These are phyloP conservation scores for Funneliformis mosseae DNA, from an alignment of 192 early-diverging fungal species.

Conservation along the genomic window DNA sequence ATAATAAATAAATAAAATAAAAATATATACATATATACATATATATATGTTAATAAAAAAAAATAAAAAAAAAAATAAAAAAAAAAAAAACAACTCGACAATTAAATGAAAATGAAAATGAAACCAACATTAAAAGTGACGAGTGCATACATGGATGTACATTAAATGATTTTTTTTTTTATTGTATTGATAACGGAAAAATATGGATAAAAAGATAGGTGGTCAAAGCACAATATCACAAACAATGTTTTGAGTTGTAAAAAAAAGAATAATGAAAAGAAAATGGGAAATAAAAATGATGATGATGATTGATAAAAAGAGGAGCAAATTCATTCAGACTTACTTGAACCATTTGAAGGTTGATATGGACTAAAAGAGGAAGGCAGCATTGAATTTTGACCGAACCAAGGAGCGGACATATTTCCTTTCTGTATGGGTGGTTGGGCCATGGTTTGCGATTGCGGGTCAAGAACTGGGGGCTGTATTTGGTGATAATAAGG, in stretches of 20 bases:
- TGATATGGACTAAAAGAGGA: not conserved
- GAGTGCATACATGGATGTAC: too few relatives aligned
- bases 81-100: too few relatives aligned
- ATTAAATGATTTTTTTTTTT: too few relatives aligned
- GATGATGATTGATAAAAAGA: not conserved
- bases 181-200: not conserved
- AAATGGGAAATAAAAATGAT: not conserved
- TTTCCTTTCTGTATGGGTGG: not conserved
- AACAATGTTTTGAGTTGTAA: too few relatives aligned
- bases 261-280: conserved; percentile 11
- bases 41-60: too few relatives aligned
- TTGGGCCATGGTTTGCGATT: not conserved
- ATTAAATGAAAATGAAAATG: too few relatives aligned
- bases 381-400: not conserved
- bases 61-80: too few relatives aligned
- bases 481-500: not conserved
- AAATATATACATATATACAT: too few relatives aligned
- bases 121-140: too few relatives aligned
- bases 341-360: not conserved
- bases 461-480: not conserved
- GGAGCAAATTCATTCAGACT: not conserved
- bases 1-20: too few relatives aligned
- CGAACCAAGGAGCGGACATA: not conserved
- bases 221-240: not conserved
- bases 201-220: not conserved